Base-by-base conservation (phyloP, 345 rosid genomes). In the Euphorbia lathyris region DNA sequence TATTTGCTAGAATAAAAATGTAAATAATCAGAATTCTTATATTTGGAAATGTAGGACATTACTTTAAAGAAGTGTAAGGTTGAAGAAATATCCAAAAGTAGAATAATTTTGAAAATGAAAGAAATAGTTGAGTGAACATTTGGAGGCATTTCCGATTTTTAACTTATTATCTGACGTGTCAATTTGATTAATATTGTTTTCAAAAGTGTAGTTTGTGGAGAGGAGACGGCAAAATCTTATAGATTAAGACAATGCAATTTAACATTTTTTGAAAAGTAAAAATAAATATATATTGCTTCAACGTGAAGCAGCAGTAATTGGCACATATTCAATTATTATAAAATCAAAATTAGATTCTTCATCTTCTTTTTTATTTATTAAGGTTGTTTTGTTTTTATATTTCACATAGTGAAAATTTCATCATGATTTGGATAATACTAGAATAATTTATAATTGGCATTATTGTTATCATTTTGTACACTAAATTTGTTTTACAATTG, bases 271-370 rank as follows among this genome's bases (percentile, higher is more conserved):
- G 5, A n/a, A 16, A 16, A 13, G 22, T 13, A 13, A 30, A 8
- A 4, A 29, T 0, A 11, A 14, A 45, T 22, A n/a, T 45, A 50
- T 9, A 14, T 64, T 51, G 69, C 69, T 66, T 66, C 29, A 32
- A 58, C 69, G 58, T 50, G 69, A 66, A 66, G 69, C 58, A 66
- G 58, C 59, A 17, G 58, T 22, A 40, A 63, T 63, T 0, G 42
- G 38, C 22, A 30, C 9, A 23, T 27, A 51, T 51, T 51, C 9
- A 51, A 20, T 19, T 19, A 51, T 50, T 50, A 50, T 50, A 17
- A 57, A 1, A 58, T 58, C 14, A 22, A 12, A n/a, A 26, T 58
- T 26, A 5, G 9, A 12, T 27, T 57, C 10, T 22, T n/a, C 26
- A 19, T 53, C n/a, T 22, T 23, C 14, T 25, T 22, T 12, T 9